These are phyloP conservation scores for Beauveria medogensis DNA, from an alignment of 2,329 filamentous ascomycete genomes.

Conservation along the genomic window DNA sequence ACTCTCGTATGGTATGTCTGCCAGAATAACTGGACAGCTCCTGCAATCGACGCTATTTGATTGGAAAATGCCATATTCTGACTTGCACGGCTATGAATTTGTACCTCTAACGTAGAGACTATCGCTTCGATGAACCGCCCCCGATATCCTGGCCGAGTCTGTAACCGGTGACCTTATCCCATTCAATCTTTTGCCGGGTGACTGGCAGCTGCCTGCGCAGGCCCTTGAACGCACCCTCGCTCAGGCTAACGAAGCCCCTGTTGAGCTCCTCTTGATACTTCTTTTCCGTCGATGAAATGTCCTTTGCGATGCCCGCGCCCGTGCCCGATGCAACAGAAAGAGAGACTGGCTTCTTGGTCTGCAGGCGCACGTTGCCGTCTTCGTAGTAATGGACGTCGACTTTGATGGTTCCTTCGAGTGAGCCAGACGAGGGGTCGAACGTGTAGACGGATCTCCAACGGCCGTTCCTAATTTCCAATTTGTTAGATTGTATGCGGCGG, in stretches of 20 bases:
- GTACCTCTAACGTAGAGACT: slow-evolving; percentile 13
- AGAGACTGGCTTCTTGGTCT: slow-evolving; percentile 73
- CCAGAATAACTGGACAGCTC: no score
- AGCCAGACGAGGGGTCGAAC: slow-evolving; percentile 59
- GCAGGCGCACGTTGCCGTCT: slow-evolving; percentile 90
- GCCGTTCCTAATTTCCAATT: slow-evolving; percentile 60
- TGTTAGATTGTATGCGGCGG: slow-evolving; percentile 14
- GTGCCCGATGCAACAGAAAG: slow-evolving; percentile 53
- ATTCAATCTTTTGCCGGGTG: slow-evolving; percentile 97
- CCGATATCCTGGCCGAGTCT: slow-evolving; percentile 74
- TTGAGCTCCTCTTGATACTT: slow-evolving; percentile 97
- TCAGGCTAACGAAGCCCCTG: slow-evolving; percentile 76
- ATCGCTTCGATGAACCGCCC: slow-evolving; percentile 53
- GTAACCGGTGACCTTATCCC: slow-evolving; percentile 96
- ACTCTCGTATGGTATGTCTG: not conserved
- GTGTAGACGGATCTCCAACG: slow-evolving; percentile 89
- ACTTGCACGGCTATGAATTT: not conserved
- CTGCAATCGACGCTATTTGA: not conserved
- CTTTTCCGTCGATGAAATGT: slow-evolving; percentile 74
- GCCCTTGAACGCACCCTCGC: slow-evolving; percentile 92
- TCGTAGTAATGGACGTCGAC: slow-evolving; percentile 99
- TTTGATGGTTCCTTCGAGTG: slow-evolving; percentile 72
- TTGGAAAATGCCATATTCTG: not conserved
- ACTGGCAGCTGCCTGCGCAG: slow-evolving; percentile 88
- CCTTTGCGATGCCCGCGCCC: slow-evolving; percentile 62